Evolutionary conservation across 805 yeast genomes (phyloP), one percentile per base, ranked within the genome.

Genomic region (Vanderwaltozyma yarrowii): DNA sequence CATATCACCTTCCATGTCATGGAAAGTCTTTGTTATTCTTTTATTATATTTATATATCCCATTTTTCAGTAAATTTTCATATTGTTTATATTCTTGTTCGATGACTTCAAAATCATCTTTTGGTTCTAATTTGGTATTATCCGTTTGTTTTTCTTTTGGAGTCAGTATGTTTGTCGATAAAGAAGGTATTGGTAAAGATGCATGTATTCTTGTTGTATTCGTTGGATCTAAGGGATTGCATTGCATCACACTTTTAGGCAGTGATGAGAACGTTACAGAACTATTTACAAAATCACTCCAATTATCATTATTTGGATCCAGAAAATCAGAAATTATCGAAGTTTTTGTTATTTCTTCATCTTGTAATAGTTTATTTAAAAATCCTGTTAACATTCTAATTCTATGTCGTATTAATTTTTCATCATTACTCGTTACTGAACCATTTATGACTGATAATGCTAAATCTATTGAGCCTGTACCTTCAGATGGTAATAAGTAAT

Each of bases 171-270:
- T 5, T 15, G 14, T 16, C 4, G 60, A 40, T 8, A 53, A 45
- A 10, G 50, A 40, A 2, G 61, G 58, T 10, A 55, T 45, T 8
- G 65, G 64, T 35, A 60, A 41, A 12, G 48, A 52, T 12, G 55
- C 52, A 40, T 59, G 60, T n/a, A 56, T 50, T 40, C 54, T 44
- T 1, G 61, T 54, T 2, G 63, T 58, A 37, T 54, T 57, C 1
- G 61, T 51, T 12, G 65, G 62, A 45, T 60, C 62, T 31, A 51
- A 34, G 9, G 65, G 65, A 27, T 60, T 57, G 20, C 62, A 55
- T 24, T 58, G 60, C 10, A 59, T 39, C 10, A 51, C 50, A 36
- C 52, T 59, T 31, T 53, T 57, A 5, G 61, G 60, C 25, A 60
- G 37, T 4, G 58, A 49, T 1, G 62, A 51, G 21, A 60, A 51